A percentile compares a stretch with the other conserved stretches of the same genome.
phyloP scores from a whole-genome alignment of 768 basidiomycete species.

The Mycena belliarum region DNA sequence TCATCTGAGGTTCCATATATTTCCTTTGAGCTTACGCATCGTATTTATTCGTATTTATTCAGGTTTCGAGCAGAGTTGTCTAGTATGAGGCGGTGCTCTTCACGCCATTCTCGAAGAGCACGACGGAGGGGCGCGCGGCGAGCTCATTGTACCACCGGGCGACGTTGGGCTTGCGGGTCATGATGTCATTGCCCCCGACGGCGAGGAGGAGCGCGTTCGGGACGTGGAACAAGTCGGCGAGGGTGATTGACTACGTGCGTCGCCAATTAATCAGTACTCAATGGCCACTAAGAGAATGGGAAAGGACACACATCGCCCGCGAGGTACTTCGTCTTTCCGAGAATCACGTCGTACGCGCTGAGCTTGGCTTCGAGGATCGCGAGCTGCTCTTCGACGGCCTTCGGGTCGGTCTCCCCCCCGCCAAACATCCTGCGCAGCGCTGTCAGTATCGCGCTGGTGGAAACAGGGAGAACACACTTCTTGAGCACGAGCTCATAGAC shows the following conservation, averaged over 20 bases:
- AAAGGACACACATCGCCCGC: slow-evolving; percentile 47
- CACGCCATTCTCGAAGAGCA: too few relatives aligned
- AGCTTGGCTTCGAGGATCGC: slow-evolving; percentile 40
- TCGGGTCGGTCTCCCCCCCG: too few relatives aligned
- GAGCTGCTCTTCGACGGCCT: too few relatives aligned
- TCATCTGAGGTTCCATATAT: too few relatives aligned
- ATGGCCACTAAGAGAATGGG: neutral
- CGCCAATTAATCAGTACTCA: neutral
- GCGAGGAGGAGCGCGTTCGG: slow-evolving; percentile 28
- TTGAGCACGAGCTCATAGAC: slow-evolving; percentile 48
- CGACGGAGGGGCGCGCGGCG: too few relatives aligned
- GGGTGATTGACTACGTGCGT: neutral
- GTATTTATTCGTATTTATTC: too few relatives aligned
- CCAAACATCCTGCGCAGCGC: too few relatives aligned
- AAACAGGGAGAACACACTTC: slow-evolving; percentile 33
- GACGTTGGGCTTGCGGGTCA: slow-evolving; percentile 42
- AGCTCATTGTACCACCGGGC: too few relatives aligned
- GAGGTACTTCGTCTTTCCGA: slow-evolving; percentile 56
- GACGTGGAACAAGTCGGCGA: neutral
- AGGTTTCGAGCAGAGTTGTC: too few relatives aligned
- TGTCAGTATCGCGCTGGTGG: too few relatives aligned
- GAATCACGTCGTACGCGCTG: slow-evolving; percentile 55
- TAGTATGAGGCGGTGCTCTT: too few relatives aligned
- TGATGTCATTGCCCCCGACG: slow-evolving; percentile 25
- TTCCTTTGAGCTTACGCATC: too few relatives aligned